Evolutionary conservation across 2,329 filamentous ascomycete genomes (phyloP), one percentile per base, ranked within the genome.

Genomic region (Fusarium papillatum): DNA sequence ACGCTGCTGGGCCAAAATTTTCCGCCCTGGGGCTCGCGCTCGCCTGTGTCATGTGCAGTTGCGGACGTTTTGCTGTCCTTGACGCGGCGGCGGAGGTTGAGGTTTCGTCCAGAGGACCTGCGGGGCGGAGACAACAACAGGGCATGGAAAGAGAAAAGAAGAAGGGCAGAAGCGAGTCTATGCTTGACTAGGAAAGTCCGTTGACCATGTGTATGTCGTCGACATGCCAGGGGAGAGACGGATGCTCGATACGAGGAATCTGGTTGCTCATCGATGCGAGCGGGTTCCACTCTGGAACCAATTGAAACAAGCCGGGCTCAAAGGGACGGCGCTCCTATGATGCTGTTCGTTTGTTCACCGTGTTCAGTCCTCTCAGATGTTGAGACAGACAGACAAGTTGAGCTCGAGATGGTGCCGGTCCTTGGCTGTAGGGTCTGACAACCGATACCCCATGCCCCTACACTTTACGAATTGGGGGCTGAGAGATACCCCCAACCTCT

Each of bases 291-390:
- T 55, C 66, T 66, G 59, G 68, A 68, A 72, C 69, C 46, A 64
- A 75, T 72, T 79, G 71, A 79, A 73, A 73, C 68, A 70, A 55
- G 46, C 68, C 46, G 63, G 71, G 65, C 73, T 75, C 72, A 76
- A 72, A 71, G 67, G 50, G 62, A 75, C 66, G 66, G 65, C 66
- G 31, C 19, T 41, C 59, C 43, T 24, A 63, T 22, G 65, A 70
- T 39, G 29, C 41, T 57, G 69, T 34, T 22, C 43, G 34, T 41
- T 60, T 48, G 57, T 31, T 70, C 46, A 53, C 22, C n/a, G 26
- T 60, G 38, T n/a, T 36, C 14, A 31, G 61, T 59, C n/a, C 39
- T 46, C 19, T 34, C 24, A 36, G 41, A 39, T 31, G 24, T 41
- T 57, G 53, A 61, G 46, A 41, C 61, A 72, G 46, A 41, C 61